phyloP scores from a whole-genome alignment of 2,329 filamentous ascomycete species.

The Alternaria panax region DNA sequence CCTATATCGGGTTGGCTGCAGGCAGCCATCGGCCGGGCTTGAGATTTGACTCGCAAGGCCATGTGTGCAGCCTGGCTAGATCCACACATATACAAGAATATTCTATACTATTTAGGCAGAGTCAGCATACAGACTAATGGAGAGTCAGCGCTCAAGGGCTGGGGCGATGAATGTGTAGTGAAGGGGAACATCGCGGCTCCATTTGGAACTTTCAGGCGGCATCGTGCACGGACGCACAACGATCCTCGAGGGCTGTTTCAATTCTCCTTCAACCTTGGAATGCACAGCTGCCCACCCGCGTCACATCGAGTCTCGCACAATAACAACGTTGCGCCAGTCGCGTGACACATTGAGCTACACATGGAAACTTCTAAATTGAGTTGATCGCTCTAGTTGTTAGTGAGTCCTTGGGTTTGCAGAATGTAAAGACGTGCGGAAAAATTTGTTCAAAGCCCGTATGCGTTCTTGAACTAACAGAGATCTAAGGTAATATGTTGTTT shows the following conservation, averaged over 20 bases:
- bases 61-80: not conserved
- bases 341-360: not conserved
- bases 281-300: no score
- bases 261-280: no score
- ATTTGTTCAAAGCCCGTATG: not conserved
- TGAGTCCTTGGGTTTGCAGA: not conserved
- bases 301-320: not conserved
- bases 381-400: not conserved
- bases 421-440: not conserved
- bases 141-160: not conserved
- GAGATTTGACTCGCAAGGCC: not conserved
- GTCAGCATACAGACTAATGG: not conserved
- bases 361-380: not conserved
- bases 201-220: not conserved
- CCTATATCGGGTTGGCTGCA: slow-evolving; percentile 1
- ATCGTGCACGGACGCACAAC: not conserved
- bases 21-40: slow-evolving; percentile 1
- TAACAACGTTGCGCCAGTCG: not conserved
- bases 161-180: not conserved
- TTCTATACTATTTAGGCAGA: not conserved
- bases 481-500: not conserved
- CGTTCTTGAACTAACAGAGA: not conserved
- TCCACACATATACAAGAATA: not conserved
- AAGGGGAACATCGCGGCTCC: not conserved
- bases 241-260: not conserved